Evolutionary conservation across 148 eudicot species (phyloP).

Genomic region (Persicaria maculosa): DNA sequence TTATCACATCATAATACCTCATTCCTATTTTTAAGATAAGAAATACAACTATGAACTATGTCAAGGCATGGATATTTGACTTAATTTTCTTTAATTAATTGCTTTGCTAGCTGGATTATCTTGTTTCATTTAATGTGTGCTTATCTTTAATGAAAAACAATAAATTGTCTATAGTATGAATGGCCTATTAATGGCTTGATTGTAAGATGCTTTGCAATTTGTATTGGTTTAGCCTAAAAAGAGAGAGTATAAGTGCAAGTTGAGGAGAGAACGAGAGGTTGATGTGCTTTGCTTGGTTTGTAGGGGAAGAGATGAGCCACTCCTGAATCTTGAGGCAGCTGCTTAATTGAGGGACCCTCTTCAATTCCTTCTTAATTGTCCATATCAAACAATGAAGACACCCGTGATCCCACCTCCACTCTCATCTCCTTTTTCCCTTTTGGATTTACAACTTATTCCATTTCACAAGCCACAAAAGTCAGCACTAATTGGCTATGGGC

Average conservation of each 20-base stretch:
- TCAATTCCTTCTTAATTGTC: not conserved
- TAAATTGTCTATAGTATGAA: too few relatives aligned
- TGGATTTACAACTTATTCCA: not conserved
- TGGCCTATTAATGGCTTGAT: too few relatives aligned
- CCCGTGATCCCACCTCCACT: not conserved
- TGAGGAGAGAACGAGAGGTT: not conserved
- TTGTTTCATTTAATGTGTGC: too few relatives aligned
- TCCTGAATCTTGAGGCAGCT: not conserved
- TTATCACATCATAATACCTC: too few relatives aligned
- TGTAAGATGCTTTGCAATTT: too few relatives aligned
- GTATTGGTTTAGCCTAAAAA: not conserved
- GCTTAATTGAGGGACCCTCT: not conserved
- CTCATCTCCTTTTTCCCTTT: not conserved
- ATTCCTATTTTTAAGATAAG: too few relatives aligned
- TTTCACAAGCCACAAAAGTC: not conserved
- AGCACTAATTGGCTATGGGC: not conserved
- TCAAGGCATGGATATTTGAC: too few relatives aligned
- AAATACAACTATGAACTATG: too few relatives aligned
- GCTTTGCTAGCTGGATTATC: too few relatives aligned
- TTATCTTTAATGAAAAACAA: too few relatives aligned
- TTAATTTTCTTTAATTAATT: too few relatives aligned
- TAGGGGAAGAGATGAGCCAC: not conserved
- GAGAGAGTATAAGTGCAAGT: not conserved
- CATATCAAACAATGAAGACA: not conserved
- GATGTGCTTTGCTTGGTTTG: not conserved